Conservation (phyloP, 2,329 filamentous ascomycete species). For the Pseudocercospora cruenta region DNA sequence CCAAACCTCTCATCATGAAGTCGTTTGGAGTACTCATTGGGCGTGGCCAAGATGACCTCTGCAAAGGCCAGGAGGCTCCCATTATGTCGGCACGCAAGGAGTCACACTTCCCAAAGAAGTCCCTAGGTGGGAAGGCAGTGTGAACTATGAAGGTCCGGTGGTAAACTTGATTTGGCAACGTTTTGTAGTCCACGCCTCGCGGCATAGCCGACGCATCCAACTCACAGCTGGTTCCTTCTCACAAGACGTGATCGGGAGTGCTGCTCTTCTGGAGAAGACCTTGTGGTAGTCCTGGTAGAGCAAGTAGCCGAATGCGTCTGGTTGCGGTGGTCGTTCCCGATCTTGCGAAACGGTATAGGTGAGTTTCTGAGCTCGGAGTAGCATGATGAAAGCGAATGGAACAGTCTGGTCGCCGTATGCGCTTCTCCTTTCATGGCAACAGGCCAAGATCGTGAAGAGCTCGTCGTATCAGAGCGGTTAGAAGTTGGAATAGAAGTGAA, state of each 20-base stretch:
- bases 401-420: background rate
- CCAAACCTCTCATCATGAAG: no score
- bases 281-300: slow-evolving; percentile 30
- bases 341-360: background rate
- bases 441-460: background rate
- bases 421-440: background rate
- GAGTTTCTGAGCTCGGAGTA: background rate
- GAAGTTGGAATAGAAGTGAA: background rate
- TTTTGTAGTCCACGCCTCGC: slow-evolving; percentile 13
- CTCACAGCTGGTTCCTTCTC: slow-evolving; percentile 34
- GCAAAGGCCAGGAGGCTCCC: no score
- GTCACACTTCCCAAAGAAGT: slow-evolving; percentile 35
- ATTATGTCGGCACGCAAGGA: slow-evolving; percentile 38
- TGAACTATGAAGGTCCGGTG: slow-evolving; percentile 41
- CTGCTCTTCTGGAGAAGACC: slow-evolving; percentile 37
- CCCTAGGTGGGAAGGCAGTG: slow-evolving; percentile 27
- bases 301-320: slow-evolving; percentile 35
- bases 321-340: slow-evolving; percentile 22
- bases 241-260: slow-evolving; percentile 36
- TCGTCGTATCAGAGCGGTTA: background rate
- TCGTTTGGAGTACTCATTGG: no score
- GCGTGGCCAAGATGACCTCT: no score
- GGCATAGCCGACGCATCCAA: slow-evolving; percentile 29
- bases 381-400: background rate
- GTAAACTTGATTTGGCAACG: slow-evolving; percentile 34